Evolutionary conservation across 345 rosid species (phyloP), one percentile per base, ranked within the genome.

Genomic region (Eucalyptus paniculata): DNA sequence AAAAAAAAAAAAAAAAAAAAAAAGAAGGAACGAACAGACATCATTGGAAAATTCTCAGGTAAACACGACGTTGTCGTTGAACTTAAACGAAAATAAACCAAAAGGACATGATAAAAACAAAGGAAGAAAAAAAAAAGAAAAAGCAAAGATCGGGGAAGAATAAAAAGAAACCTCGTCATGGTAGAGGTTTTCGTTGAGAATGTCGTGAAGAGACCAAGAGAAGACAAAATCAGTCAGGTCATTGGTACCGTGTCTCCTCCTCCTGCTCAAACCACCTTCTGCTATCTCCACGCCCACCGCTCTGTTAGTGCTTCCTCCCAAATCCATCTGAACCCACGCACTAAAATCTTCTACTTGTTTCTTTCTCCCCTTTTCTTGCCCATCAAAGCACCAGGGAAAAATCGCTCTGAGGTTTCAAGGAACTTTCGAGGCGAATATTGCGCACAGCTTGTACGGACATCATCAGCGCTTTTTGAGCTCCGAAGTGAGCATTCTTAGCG

Each of bases 151-250:
- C 3, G 21, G n/a, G 3, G 4, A 62, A 14, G 72, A 49, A 40
- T 15, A 47, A 45, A 45, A 62, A 49, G 34, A 49, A 86, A 92
- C 95, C 92, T 90, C 40, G 56, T 92, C 56, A 87, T 81, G 51
- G 86, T 86, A 92, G 85, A 94, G 94, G n/a, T 89, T 30, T 44
- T 90, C 87, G 65, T 93, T 77, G 37, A 85, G 86, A 44, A 94
- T 90, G 86, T 93, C 92, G 2, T 93, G 89, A 45, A 93, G 89
- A 13, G 93, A 91, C 95, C 95, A 93, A 21, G 92, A 91, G 51
- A 91, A 92, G 51, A 93, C 87, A 21, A 18, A 34, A 37, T 83
- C 83, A n/a, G 62, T 65, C 47, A 88, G 62, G 80, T 72, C 82
- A 72, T 72, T 72, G 45, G 26, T 19, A 72, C 12, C 2, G 15